phyloP scores from a whole-genome alignment of 371 early-diverging fungal species.

The Mucor racemosus region DNA sequence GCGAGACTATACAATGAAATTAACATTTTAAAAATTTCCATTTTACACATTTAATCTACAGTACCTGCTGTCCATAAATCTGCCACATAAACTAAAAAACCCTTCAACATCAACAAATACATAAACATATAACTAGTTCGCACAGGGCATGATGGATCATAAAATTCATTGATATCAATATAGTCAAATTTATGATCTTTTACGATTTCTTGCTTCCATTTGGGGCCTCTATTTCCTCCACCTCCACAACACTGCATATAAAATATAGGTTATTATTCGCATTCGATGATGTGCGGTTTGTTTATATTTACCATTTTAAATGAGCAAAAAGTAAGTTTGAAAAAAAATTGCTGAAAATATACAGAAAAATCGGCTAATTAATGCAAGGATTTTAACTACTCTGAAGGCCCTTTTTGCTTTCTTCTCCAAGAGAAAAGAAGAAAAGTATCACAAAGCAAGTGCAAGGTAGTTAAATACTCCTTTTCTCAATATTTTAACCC shows the following conservation, averaged over 20 bases:
- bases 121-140: slow-evolving; percentile 64
- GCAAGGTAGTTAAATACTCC: slow-evolving; percentile 1
- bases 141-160: slow-evolving; percentile 54
- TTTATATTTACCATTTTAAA: too few species aligned
- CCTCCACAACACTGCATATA: slow-evolving; percentile 19
- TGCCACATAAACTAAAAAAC: slow-evolving; percentile 75
- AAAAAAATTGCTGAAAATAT: background rate
- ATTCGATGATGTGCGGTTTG: too few species aligned
- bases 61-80: slow-evolving; percentile 74
- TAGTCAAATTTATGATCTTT: slow-evolving; percentile 91
- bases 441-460: background rate
- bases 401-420: too few species aligned
- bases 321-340: background rate
- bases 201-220: slow-evolving; percentile 84
- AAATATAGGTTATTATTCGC: background rate
- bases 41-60: slow-evolving; percentile 14
- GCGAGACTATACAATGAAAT: slow-evolving; percentile 6
- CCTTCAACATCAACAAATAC: slow-evolving; percentile 76
- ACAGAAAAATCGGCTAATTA: background rate
- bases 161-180: slow-evolving; percentile 84
- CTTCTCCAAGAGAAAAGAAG: background rate
- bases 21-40: background rate
- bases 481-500: too few species aligned
- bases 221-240: slow-evolving; percentile 40
- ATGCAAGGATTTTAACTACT: too few species aligned